Conservation (phyloP, 495 filamentous ascomycete genomes). For the Xylaria telfairii region DNA sequence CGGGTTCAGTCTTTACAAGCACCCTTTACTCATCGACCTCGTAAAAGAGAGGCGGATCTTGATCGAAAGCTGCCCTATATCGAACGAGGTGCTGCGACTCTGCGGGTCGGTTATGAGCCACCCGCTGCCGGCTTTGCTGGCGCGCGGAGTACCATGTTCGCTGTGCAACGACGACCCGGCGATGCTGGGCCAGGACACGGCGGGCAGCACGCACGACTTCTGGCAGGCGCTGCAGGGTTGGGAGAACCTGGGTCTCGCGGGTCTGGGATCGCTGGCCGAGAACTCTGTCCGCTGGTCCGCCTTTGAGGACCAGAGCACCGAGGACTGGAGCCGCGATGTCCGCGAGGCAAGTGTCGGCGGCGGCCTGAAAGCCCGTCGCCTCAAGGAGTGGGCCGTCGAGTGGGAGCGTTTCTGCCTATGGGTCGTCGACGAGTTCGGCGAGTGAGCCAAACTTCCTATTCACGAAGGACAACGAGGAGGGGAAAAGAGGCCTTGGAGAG, state of each 20-base stretch:
- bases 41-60: slow-evolving; percentile 87
- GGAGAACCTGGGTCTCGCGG: slow-evolving; percentile 82
- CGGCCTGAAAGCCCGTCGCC: slow-evolving; percentile 70
- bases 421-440: slow-evolving; percentile 82
- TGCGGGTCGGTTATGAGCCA: slow-evolving; percentile 77
- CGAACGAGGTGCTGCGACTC: slow-evolving; percentile 81
- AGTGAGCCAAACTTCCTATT: slow-evolving; percentile 39
- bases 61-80: slow-evolving; percentile 85
- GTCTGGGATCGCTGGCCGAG: slow-evolving; percentile 83
- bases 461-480: slow-evolving; percentile 11
- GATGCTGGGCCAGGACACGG: slow-evolving; percentile 76
- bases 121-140: slow-evolving; percentile 81
- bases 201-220: slow-evolving; percentile 85
- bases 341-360: slow-evolving; percentile 75
- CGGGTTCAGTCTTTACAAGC: slow-evolving; percentile 86
- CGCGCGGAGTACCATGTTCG: slow-evolving; percentile 77
- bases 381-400: slow-evolving; percentile 76
- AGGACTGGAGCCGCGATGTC: slow-evolving; percentile 74
- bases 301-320: slow-evolving; percentile 75
- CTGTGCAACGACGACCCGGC: slow-evolving; percentile 89
- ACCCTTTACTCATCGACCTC: slow-evolving; percentile 85
- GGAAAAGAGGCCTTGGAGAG: slow-evolving; percentile 14
- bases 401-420: slow-evolving; percentile 94
- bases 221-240: slow-evolving; percentile 90
- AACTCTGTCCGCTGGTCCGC: slow-evolving; percentile 91